Conservation (phyloP, 2,329 filamentous ascomycete genomes). For the Mollisiaceae sp. region DNA sequence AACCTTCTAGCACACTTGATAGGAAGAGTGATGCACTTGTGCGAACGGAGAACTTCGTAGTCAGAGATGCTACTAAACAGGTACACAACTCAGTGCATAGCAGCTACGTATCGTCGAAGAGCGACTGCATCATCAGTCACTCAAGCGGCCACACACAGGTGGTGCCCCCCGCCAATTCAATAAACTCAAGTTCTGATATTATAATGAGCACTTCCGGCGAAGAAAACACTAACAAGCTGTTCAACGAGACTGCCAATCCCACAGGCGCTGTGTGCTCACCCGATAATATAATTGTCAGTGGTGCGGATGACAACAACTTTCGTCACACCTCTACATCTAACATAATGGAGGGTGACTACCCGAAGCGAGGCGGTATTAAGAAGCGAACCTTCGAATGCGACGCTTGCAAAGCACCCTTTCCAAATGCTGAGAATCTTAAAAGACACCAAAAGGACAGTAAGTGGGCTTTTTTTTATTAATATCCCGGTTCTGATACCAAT, state of each 20-base stretch:
- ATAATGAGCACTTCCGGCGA: neutral
- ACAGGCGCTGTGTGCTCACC: too few species aligned
- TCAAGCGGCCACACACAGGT: neutral
- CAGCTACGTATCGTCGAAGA: neutral
- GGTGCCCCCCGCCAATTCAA: neutral
- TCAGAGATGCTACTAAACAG: neutral
- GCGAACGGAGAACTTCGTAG: neutral
- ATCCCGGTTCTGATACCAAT: neutral
- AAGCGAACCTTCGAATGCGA: neutral
- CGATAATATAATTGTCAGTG: too few species aligned
- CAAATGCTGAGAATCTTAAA: neutral
- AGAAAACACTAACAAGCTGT: too few species aligned
- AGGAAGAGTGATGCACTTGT: neutral
- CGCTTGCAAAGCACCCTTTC: neutral
- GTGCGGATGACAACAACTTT: too few species aligned
- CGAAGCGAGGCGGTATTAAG: neutral
- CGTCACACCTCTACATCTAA: neutral
- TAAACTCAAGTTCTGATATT: neutral
- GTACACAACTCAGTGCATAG: neutral
- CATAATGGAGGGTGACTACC: neutral
- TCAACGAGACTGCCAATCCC: too few species aligned
- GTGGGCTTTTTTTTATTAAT: neutral
- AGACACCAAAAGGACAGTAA: neutral
- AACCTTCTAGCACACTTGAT: neutral
- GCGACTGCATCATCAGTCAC: neutral